Conservation (phyloP, 2,329 filamentous ascomycete species). For the Fusarium lyarnte region DNA sequence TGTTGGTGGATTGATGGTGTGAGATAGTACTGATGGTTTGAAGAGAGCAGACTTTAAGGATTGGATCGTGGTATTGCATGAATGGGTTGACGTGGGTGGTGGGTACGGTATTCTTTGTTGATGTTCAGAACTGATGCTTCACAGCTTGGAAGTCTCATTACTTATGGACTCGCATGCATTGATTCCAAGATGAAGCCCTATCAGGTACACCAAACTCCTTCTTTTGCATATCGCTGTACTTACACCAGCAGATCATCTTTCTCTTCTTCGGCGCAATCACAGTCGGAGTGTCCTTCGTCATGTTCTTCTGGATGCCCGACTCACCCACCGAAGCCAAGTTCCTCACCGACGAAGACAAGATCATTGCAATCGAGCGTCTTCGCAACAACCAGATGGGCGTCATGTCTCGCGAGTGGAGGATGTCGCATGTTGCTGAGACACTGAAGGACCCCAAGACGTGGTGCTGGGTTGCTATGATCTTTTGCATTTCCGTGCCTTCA, state of each 20-base stretch:
- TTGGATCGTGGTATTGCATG: constrained; percentile 69
- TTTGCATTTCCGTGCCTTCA: constrained; percentile 65
- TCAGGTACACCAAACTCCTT: constrained; percentile 49
- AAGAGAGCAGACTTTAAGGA: constrained; percentile 65
- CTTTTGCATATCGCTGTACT: rapidly evolving
- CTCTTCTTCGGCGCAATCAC: constrained; percentile 63
- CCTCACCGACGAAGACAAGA: constrained; percentile 60
- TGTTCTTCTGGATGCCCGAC: constrained; percentile 60
- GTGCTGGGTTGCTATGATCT: constrained; percentile 65
- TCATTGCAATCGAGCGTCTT: constrained; percentile 63
- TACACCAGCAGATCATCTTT: constrained; percentile 57
- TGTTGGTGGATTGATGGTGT: background rate
- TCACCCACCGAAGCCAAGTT: constrained; percentile 61
- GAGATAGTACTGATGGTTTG: constrained; percentile 1
- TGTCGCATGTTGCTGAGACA: constrained; percentile 62
- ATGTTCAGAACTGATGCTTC: background rate
- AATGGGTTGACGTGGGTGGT: constrained; percentile 67
- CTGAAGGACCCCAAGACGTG: constrained; percentile 68
- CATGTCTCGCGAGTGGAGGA: constrained; percentile 61
- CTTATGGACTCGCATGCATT: constrained; percentile 68
- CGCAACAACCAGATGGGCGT: constrained; percentile 65
- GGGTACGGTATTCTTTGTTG: constrained; percentile 1
- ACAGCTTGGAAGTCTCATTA: constrained; percentile 63
- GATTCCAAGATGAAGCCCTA: constrained; percentile 57
- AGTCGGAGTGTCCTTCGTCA: constrained; percentile 55